Percentiles rank a stretch among this genome's conserved stretches.
These are phyloP conservation scores for Alternaria solani DNA, from an alignment of 2,329 filamentous ascomycete species.

Conservation along the genomic window DNA sequence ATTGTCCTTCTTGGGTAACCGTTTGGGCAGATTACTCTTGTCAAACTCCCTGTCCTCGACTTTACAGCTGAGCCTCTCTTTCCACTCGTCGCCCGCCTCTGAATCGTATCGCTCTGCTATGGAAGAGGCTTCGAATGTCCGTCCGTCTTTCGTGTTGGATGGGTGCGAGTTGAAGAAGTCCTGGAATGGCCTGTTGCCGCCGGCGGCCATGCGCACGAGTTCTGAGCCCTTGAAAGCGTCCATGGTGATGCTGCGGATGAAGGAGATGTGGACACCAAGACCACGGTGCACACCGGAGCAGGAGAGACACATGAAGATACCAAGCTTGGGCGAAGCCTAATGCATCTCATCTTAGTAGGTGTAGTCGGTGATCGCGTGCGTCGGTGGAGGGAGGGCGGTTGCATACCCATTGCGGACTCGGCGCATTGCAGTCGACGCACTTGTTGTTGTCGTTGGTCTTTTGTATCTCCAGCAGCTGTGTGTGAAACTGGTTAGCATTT, in stretches of 20 bases:
- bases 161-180: conserved; percentile 76
- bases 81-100: conserved; percentile 93
- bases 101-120: conserved; percentile 91
- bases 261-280: conserved; percentile 96
- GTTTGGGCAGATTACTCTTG: conserved; percentile 67
- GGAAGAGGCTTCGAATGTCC: conserved; percentile 82
- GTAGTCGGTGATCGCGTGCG: conserved; percentile 13
- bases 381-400: conserved; percentile 11
- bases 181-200: conserved; percentile 88
- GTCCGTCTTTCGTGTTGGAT: conserved; percentile 55
- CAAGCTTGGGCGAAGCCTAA: conserved; percentile 87
- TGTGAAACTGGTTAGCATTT: conserved; percentile 25
- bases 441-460: conserved; percentile 87
- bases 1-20: conserved; percentile 46
- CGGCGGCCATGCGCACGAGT: conserved; percentile 90
- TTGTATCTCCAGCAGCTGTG: conserved; percentile 85
- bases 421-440: conserved; percentile 95
- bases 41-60: conserved; percentile 90
- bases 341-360: conserved; percentile 27
- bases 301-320: conserved; percentile 96
- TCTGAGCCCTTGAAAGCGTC: conserved; percentile 95
- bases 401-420: conserved; percentile 94
- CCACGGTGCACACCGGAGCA: conserved; percentile 95
- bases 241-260: conserved; percentile 97
- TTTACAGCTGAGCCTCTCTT: conserved; percentile 85